Base-by-base conservation (phyloP, 2,329 filamentous ascomycete genomes). In the Penicillium sp. region DNA sequence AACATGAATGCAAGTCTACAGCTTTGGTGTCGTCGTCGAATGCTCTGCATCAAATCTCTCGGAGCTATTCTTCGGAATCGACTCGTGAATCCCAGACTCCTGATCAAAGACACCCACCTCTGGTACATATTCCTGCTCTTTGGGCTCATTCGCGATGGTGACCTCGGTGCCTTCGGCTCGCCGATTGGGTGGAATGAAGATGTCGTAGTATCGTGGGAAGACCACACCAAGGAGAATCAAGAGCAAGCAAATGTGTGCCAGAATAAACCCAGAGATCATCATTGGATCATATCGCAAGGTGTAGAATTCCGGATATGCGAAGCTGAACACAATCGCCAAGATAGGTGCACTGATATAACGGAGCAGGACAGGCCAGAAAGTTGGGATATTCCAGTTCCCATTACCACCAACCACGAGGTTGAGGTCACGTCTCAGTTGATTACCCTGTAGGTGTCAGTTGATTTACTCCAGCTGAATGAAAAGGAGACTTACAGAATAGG, bases 301-400 rank as follows among this genome's bases (percentile, higher is more conserved):
- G 56, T 81, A 71, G 57, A 83, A 83, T 9, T 75, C 72, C 0
- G 79, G 79, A 56, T 82, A 83, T 1, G 79, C 75, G 64, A 83
- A 83, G 47, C 75, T 77, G 63, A 78, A 81, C 48, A 83, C 76
- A 56, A 83, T 82, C 50, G 76, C 75, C 1, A 83, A 71, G 16
- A 81, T 75, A 0, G 80, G 81, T 0, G 75, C 79, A 13, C 77
- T 76, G 34, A 82, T 62, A 56, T 82, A 83, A 18, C 80, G 79
- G 0, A 82, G 67, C 0, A 85, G 69, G 1, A 79, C 65, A 0
- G 79, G 77, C 71, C 81, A 81, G 64, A 83, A 80, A 49, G 61
- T 55, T 0, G 83, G 82, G 22, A 85, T 83, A 3, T 67, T 76
- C 83, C 82, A 85, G 67, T 85, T 85, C 36, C 78, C 79, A 47